Percentiles rank a stretch among this genome's conserved stretches.
Conservation (phyloP, 1,284 basidiomycete genomes). For the Taiwanofungus camphoratus region DNA sequence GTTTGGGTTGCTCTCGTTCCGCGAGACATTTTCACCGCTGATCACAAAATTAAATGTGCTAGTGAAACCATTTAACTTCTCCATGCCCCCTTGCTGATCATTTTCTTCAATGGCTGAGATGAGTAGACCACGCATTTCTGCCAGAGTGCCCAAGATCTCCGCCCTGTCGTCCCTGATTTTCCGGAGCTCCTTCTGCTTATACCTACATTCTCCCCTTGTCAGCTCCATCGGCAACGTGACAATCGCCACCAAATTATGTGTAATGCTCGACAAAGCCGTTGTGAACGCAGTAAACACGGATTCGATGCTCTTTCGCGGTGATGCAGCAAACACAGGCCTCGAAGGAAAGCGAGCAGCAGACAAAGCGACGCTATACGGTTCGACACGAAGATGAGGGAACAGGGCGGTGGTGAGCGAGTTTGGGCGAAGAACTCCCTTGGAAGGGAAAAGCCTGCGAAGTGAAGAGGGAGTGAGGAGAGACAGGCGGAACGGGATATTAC, state of each 20-base stretch:
- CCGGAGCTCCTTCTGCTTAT: slow-evolving; percentile 53
- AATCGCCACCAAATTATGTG: slow-evolving; percentile 19
- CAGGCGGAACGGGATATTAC: slow-evolving; percentile 41
- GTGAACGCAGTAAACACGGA: slow-evolving; percentile 15
- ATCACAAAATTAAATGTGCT: slow-evolving; percentile 13
- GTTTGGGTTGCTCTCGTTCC: slow-evolving; percentile 1
- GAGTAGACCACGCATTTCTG: slow-evolving; percentile 45
- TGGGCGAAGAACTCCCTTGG: slow-evolving; percentile 37
- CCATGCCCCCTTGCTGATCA: slow-evolving; percentile 10
- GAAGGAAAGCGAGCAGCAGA: slow-evolving; percentile 12
- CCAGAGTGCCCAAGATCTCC: slow-evolving; percentile 52
- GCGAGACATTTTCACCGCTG: slow-evolving; percentile 4
- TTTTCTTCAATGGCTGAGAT: slow-evolving; percentile 20
- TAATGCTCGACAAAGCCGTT: slow-evolving; percentile 10
- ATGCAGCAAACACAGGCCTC: slow-evolving; percentile 12
- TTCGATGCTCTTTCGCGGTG: slow-evolving; percentile 12
- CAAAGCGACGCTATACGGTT: slow-evolving; percentile 25
- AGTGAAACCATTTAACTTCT: slow-evolving; percentile 14
- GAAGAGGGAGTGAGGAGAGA: slow-evolving; percentile 47
- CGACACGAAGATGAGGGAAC: slow-evolving; percentile 53
- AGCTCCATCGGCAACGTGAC: slow-evolving; percentile 46
- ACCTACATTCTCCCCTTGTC: slow-evolving; percentile 55
- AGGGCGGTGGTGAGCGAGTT: slow-evolving; percentile 46
- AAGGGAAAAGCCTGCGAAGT: slow-evolving; percentile 44
- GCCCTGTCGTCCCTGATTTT: slow-evolving; percentile 60